Base-by-base conservation (phyloP, 2,329 filamentous ascomycete species). In the Ophiostoma pallidulum region DNA sequence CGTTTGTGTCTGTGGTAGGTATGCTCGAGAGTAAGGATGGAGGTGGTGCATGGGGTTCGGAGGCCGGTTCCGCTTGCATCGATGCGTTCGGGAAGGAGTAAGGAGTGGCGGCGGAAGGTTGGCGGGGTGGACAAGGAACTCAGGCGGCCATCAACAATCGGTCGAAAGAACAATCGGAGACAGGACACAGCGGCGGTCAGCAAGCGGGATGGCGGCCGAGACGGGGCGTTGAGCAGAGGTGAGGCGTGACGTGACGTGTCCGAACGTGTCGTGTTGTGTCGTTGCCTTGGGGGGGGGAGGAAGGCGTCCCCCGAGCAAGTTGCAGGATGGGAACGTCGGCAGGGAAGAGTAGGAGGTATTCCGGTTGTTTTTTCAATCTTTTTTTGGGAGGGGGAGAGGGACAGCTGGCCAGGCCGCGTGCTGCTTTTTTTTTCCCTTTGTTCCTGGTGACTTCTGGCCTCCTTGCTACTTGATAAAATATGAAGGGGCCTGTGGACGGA, bases 11-110 rank as follows among this genome's bases (percentile, higher is more conserved):
- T 13, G 40, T 20, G 16, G 28, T 35, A 20, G 37, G 19, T 48
- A 37, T 31, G 24, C 14, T 38, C 12, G 24, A 13, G 18, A 16
- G 35, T 12, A 39, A 13, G 40, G 18, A 45, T 6, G 31, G 32
- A 9, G 28, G 32, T 44, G 33, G 29, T 42, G 45, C 47, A 53
- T 46, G 43, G 33, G 51, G 29, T 51, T 16, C 45, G 40, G 41
- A 37, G 19, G 46, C 33, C 47, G 45, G 53, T 50, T 52, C 48
- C 31, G 46, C 46, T 53, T 48, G 49, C 53, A 55, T 55, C 45
- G 46, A 53, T 51, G 41, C 47, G 45, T 40, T 45, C 22, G 47
- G 24, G 22, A 9, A n/a, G 33, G 26, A 24, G 26, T 20, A 22
- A 12, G 35, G 33, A n/a, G 12, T 33, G 29, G 33, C 12, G 10